Evolutionary conservation across 2,329 filamentous ascomycete species (phyloP).

Genomic region (Exophiala sideris): DNA sequence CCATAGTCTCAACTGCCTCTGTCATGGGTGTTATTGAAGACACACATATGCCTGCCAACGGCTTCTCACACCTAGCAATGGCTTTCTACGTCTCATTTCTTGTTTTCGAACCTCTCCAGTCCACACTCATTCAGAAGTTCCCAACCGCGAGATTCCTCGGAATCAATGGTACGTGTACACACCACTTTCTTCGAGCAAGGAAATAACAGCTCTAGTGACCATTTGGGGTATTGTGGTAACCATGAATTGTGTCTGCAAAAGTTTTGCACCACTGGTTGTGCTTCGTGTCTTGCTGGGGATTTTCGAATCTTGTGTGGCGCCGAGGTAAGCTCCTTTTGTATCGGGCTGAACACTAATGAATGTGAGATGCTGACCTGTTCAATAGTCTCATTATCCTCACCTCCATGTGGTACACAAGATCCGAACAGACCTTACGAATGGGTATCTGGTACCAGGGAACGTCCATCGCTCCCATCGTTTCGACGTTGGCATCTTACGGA

Average conservation of each 20-base stretch:
- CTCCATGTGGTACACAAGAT: constrained; percentile 52
- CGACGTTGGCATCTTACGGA: constrained; percentile 16
- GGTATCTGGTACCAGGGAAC: constrained; percentile 30
- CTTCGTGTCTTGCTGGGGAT: constrained; percentile 52
- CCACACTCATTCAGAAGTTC: constrained; percentile 53
- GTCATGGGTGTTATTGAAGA: constrained; percentile 60
- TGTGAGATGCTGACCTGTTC: background rate
- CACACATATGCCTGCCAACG: constrained; percentile 52
- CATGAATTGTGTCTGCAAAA: constrained; percentile 49
- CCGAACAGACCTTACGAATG: constrained; percentile 31
- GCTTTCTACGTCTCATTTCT: constrained; percentile 59
- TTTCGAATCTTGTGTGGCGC: constrained; percentile 55
- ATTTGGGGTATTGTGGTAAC: constrained; percentile 50
- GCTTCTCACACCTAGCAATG: constrained; percentile 59
- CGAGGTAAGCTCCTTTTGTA: constrained; percentile 34
- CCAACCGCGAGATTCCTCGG: constrained; percentile 55
- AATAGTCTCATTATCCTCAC: constrained; percentile 51
- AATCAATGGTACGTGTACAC: constrained; percentile 29
- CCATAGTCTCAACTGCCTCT: constrained; percentile 49
- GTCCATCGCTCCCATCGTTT: constrained; percentile 12
- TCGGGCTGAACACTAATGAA: background rate
- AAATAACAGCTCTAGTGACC: constrained; percentile 22
- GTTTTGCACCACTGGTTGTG: constrained; percentile 49
- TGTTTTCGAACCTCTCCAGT: constrained; percentile 57
- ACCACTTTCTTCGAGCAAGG: background rate